Percentiles rank a stretch among this genome's conserved stretches.
phyloP scores from a whole-genome alignment of 2,329 filamentous ascomycete species.

The Ascochyta lentis region DNA sequence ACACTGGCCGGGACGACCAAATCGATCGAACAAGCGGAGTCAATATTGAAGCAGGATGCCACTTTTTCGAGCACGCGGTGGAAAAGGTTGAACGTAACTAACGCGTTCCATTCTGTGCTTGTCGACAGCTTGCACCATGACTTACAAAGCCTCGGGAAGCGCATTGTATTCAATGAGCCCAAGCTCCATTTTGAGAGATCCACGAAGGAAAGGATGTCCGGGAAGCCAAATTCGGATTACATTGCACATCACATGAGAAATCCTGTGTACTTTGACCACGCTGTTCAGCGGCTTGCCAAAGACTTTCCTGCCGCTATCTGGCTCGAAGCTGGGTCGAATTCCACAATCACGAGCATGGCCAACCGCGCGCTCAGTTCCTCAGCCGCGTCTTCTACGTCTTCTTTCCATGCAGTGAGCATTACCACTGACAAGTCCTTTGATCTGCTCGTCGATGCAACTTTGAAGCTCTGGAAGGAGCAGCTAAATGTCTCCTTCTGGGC shows the following conservation, averaged over 20 bases:
- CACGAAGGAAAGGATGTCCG: not conserved
- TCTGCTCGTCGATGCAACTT: slow-evolving; percentile 33
- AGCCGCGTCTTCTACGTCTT: too few relatives aligned
- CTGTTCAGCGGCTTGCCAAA: slow-evolving; percentile 48
- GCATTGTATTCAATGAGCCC: slow-evolving; percentile 39
- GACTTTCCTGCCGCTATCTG: slow-evolving; percentile 26
- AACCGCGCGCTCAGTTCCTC: slow-evolving; percentile 27
- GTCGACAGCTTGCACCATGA: slow-evolving; percentile 32
- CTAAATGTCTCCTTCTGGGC: slow-evolving; percentile 49
- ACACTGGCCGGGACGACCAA: slow-evolving; percentile 44
- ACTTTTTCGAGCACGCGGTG: not conserved
- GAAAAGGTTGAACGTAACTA: slow-evolving; percentile 27
- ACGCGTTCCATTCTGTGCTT: slow-evolving; percentile 33
- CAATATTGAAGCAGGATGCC: not conserved
- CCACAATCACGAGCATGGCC: slow-evolving; percentile 38
- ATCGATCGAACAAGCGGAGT: slow-evolving; percentile 28
- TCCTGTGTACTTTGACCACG: slow-evolving; percentile 56
- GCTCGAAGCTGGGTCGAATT: slow-evolving; percentile 30
- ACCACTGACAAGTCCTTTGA: not conserved
- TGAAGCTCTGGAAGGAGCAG: slow-evolving; percentile 52
- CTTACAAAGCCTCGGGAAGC: slow-evolving; percentile 21
- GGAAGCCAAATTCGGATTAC: not conserved
- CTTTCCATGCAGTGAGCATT: too few relatives aligned
- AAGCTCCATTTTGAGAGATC: slow-evolving; percentile 41
- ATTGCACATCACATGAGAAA: slow-evolving; percentile 49